phyloP scores from a whole-genome alignment of 2,329 filamentous ascomycete genomes.

The Cyanodermella asteris region DNA sequence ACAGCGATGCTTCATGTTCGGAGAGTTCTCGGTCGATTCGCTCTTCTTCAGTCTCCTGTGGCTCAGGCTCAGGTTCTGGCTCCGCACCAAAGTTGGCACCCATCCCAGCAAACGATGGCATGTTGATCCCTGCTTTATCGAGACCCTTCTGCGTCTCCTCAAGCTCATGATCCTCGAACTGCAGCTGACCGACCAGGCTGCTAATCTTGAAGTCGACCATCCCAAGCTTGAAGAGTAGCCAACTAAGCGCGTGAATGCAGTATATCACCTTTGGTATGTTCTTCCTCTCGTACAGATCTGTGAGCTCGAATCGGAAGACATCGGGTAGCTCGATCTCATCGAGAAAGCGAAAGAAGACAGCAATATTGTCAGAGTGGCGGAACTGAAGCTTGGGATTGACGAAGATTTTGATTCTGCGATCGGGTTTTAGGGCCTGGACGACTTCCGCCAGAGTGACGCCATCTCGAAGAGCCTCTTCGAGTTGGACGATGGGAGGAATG shows the following conservation, averaged over 20 bases:
- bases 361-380: conserved; percentile 94
- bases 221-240: conserved; percentile 87
- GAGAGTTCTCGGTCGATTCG: conserved; percentile 59
- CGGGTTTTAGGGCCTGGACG: conserved; percentile 68
- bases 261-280: conserved; percentile 99
- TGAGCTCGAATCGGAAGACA: conserved; percentile 87
- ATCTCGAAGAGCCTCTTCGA: conserved; percentile 80
- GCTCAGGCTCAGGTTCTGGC: conserved; percentile 45
- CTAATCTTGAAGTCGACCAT: conserved; percentile 91
- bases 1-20: conserved; percentile 49
- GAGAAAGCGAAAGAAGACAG: conserved; percentile 82
- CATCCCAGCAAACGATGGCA: conserved; percentile 97
- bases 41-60: conserved; percentile 75
- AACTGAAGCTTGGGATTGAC: conserved; percentile 68
- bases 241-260: conserved; percentile 91
- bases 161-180: conserved; percentile 93
- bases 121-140: conserved; percentile 80
- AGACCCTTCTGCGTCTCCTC: conserved; percentile 94
- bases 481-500: conserved; percentile 76
- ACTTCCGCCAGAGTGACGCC: conserved; percentile 89
- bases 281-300: conserved; percentile 97
- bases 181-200: conserved; percentile 84
- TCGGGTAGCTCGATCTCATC: conserved; percentile 84
- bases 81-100: conserved; percentile 85
- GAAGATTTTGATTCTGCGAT: conserved; percentile 61